phyloP scores from a whole-genome alignment of 495 filamentous ascomycete species.

The Aspergillus ellipticus region DNA sequence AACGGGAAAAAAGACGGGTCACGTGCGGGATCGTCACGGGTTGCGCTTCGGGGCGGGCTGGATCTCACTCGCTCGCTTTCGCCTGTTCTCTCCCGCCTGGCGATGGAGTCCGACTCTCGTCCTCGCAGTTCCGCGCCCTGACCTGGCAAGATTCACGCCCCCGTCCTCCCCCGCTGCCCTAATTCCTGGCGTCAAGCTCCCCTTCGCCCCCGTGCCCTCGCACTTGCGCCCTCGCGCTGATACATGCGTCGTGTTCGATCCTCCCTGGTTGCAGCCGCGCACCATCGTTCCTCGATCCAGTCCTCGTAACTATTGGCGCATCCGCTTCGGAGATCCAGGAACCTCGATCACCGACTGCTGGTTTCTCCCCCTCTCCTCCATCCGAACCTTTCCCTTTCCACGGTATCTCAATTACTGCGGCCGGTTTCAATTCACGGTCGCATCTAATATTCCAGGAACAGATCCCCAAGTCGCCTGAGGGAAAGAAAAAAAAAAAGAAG shows the following conservation, averaged over 20 bases:
- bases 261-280: slow-evolving; percentile 24
- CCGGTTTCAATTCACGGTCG: slow-evolving; percentile 8
- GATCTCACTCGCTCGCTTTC: slow-evolving; percentile 17
- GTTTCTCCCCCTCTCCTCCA: neutral
- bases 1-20: slow-evolving; percentile 28
- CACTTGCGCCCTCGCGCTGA: slow-evolving; percentile 17
- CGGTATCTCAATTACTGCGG: neutral
- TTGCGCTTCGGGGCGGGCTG: slow-evolving; percentile 33
- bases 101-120: neutral
- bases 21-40: slow-evolving; percentile 41
- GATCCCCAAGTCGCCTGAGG: neutral
- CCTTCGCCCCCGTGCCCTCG: slow-evolving; percentile 6
- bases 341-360: slow-evolving; percentile 12
- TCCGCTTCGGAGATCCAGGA: slow-evolving; percentile 25
- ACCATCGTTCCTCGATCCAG: slow-evolving; percentile 23
- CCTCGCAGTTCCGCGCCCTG: neutral
- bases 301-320: slow-evolving; percentile 34
- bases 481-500: slow-evolving; percentile 3
- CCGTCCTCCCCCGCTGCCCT: neutral
- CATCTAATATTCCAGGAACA: slow-evolving; percentile 5
- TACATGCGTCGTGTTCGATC: slow-evolving; percentile 15
- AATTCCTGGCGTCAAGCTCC: slow-evolving; percentile 1
- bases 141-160: neutral
- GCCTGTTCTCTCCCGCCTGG: neutral
- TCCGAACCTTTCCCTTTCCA: neutral